Conservation (phyloP, 140 eudicot species). For the Oenanthe javanica region DNA sequence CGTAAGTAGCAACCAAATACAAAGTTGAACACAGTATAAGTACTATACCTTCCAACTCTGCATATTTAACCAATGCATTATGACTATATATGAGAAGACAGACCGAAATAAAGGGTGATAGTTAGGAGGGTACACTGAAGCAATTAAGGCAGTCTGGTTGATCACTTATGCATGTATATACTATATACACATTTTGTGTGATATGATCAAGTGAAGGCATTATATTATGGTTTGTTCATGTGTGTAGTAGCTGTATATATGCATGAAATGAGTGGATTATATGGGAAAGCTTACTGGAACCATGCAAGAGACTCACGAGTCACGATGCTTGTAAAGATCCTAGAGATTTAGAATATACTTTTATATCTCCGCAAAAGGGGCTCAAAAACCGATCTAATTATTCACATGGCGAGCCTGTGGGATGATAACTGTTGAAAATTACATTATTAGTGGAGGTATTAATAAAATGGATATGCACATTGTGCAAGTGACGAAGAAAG, state of each 20-base stretch:
- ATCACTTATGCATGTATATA: not conserved
- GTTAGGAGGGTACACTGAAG: not conserved
- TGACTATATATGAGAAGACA: not conserved
- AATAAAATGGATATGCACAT: not conserved
- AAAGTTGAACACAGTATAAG: not conserved
- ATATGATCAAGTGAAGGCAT: not conserved
- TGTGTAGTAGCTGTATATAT: conserved; percentile 1
- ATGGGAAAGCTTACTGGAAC: conserved; percentile 7
- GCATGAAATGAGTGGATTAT: not conserved
- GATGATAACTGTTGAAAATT: not conserved
- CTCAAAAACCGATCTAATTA: conserved; percentile 2
- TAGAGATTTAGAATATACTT: not conserved
- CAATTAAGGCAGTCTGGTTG: not conserved
- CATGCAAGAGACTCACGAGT: conserved; percentile 6
- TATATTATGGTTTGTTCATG: not conserved
- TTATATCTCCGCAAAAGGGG: conserved; percentile 1
- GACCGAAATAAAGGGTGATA: not conserved
- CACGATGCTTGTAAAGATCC: conserved; percentile 10
- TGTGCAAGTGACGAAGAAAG: conserved; percentile 3
- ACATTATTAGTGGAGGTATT: not conserved
- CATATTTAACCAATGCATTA: not conserved
- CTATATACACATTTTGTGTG: not conserved
- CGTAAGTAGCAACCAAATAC: not conserved
- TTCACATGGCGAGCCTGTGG: conserved; percentile 18
- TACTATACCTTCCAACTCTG: conserved; percentile 7